Evolutionary conservation across 2,329 filamentous ascomycete genomes (phyloP), one percentile per base, ranked within the genome.

Genomic region (Juglanconis sp.): DNA sequence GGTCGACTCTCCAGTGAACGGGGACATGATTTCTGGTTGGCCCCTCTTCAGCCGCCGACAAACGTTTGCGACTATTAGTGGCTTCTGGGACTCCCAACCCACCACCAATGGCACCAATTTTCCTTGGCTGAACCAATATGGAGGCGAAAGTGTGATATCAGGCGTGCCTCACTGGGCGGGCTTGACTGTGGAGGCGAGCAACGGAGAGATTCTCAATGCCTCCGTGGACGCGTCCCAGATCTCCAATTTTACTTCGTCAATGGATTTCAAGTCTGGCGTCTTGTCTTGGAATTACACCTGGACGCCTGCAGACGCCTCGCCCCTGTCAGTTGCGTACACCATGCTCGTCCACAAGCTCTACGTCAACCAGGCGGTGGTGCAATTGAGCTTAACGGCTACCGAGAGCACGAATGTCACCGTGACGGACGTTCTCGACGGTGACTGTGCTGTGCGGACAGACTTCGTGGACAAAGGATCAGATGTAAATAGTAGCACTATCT

Each of bases 351-450:
- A 88, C 72, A 88, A 88, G 70, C 72, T 87, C 53, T 73, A 83
- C 56, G 76, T 87, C 66, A 88, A 86, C 63, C 80, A 85, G 32
- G 67, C 63, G 17, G 66, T 63, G 24, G 66, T 90, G 3, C 80
- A 83, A 61, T 70, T 89, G 63, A 80, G 81, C 31, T 79, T 91
- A 17, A 83, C 80, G 2, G 73, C 88, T 1, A 79, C 78, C 0
- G 70, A 69, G 7, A 79, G 86, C 66, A 68, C 77, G 3, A 79
- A 85, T 57, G 83, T 81, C 3, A 85, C 81, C 0, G 77, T 91
- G 3, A 85, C 84, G 11, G 89, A 91, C 70, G 75, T 90, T 0
- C 69, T 91, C 4, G 86, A 91, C 65, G 89, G 89, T 0, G 81
- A 83, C 64, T 83, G 84, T 66, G 88, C 89, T n/a, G 83, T 88